Conservation (phyloP, 2,329 filamentous ascomycete species). For the Cercospora janseana region DNA sequence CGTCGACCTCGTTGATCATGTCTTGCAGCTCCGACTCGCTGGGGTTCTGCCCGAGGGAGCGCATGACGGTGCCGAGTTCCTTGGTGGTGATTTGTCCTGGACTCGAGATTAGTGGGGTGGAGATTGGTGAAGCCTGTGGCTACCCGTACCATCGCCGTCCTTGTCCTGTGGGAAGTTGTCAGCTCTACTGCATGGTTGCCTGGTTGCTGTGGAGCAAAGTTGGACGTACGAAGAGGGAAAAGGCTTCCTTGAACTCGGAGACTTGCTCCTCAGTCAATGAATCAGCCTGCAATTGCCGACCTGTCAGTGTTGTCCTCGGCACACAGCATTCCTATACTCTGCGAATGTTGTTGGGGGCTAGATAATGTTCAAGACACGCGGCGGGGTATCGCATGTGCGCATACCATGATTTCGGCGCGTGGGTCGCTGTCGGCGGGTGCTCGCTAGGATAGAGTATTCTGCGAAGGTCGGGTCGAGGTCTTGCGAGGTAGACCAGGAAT, state of each 20-base stretch:
- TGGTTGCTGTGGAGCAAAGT: conserved; percentile 8
- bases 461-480: not conserved
- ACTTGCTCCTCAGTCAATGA: conserved; percentile 99
- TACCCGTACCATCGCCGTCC: conserved; percentile 53
- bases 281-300: conserved; percentile 67
- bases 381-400: conserved; percentile 28
- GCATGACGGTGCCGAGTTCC: conserved; percentile 64
- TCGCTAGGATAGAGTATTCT: not conserved
- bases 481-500: not conserved
- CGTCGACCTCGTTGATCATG: conserved; percentile 66
- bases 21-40: conserved; percentile 63
- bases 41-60: conserved; percentile 62
- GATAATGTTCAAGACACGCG: conserved; percentile 3
- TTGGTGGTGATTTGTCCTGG: conserved; percentile 63
- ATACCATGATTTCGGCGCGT: conserved; percentile 31
- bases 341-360: not conserved
- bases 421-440: conserved; percentile 1
- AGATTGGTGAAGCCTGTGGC: not conserved
- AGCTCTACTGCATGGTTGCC: conserved; percentile 22
- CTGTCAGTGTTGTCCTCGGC: conserved; percentile 19
- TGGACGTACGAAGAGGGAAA: conserved; percentile 94
- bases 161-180: conserved; percentile 49
- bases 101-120: not conserved
- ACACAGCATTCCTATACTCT: not conserved
- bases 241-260: conserved; percentile 99